A percentile compares a stretch with the other conserved stretches of the same genome.
Conservation (phyloP, 805 yeast genomes). For the Candida nitratophila region DNA sequence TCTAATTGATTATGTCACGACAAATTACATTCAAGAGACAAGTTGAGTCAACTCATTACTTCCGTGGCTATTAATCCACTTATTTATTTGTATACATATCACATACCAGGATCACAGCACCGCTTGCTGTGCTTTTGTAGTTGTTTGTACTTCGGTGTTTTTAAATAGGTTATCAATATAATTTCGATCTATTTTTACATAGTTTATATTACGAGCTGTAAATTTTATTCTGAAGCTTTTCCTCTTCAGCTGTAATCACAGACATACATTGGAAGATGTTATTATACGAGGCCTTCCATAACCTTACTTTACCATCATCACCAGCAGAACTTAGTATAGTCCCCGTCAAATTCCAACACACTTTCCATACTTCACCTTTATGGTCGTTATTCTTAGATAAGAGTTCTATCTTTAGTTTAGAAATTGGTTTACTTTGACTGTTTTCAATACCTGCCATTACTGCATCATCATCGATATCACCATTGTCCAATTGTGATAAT, state of each 20-base stretch:
- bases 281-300: conserved; percentile 86
- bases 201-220: neutral
- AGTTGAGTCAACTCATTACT: too few species aligned
- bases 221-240: conserved; percentile 7
- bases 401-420: conserved; percentile 15
- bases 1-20: conserved; percentile 14
- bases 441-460: conserved; percentile 8
- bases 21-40: conserved; percentile 3
- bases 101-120: too few species aligned
- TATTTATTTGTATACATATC: too few species aligned
- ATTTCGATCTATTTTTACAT: too few species aligned
- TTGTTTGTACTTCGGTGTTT: too few species aligned
- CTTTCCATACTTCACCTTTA: conserved; percentile 77
- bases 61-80: too few species aligned
- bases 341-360: conserved; percentile 91
- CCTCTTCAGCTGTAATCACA: conserved; percentile 55
- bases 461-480: conserved; percentile 2
- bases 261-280: conserved; percentile 91
- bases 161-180: too few species aligned
- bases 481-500: conserved; percentile 2
- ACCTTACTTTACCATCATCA: conserved; percentile 85
- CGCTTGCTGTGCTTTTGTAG: too few species aligned
- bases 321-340: conserved; percentile 90
- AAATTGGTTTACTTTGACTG: conserved; percentile 1
- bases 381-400: conserved; percentile 26